Base-by-base conservation (phyloP, 495 filamentous ascomycete genomes). In the Cladorrhinum samala region DNA sequence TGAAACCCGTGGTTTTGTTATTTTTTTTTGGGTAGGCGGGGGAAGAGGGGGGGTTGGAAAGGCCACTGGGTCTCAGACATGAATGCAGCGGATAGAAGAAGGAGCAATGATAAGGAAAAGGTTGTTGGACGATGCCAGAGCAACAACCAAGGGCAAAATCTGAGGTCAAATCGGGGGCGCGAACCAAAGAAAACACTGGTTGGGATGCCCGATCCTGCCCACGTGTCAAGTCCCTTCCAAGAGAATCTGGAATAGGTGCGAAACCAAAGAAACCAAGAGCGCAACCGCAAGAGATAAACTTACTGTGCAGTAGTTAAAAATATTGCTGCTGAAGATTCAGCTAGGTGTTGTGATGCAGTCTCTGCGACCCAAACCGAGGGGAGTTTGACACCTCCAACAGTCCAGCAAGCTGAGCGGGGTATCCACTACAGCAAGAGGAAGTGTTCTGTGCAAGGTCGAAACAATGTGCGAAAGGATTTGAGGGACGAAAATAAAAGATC, bases 291-390 rank as follows among this genome's bases (percentile, higher is more conserved):
- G 27, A 33, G 27, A 33, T 33, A 33, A 33, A 61, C 65, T 60
- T 59, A 68, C 66, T 57, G 55, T 52, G 33, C 19, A 23, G 44
- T 43, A 55, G 27, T 43, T 59, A 60, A 48, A 16, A 11, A 63
- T 63, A 52, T 42, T 48, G 43, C n/a, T 48, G 30, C 50, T 23
- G 25, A 52, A 45, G 48, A 51, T 38, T 53, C 21, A 52, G 40
- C 45, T 59, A 50, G 63, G 50, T 56, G 44, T 60, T 64, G 67
- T 68, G 62, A 40, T 56, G 55, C 23, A 50, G 55, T 58, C 53
- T 49, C 50, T 42, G 45, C 45, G 46, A 42, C 44, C 19, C 17
- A 20, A 18, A 46, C 23, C 23, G 36, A 21, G 18, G 8, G 13
- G 25, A 49, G 6, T 46, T 40, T 46, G 41, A 42, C 37, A 33